phyloP scores from a whole-genome alignment of 169 alveolate genomes.

The Plasmodium malariae region DNA sequence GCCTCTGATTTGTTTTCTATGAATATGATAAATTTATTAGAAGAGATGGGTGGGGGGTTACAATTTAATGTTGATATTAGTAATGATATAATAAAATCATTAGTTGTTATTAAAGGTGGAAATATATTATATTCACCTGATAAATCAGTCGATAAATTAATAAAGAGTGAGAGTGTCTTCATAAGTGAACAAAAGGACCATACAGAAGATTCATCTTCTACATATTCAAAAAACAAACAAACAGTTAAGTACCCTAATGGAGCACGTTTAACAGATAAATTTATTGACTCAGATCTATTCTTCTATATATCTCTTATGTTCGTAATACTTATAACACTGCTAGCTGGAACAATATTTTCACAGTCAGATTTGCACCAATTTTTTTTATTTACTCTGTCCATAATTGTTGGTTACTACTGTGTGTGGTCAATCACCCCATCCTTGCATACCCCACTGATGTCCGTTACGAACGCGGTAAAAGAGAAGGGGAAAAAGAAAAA shows the following conservation, averaged over 20 bases:
- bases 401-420: constrained; percentile 90
- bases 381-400: constrained; percentile 78
- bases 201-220: constrained; percentile 69
- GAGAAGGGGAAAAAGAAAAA: neutral
- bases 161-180: constrained; percentile 69
- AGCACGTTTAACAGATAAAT: constrained; percentile 29
- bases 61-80: constrained; percentile 82
- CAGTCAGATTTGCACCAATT: constrained; percentile 67
- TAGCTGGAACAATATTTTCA: constrained; percentile 42
- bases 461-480: constrained; percentile 93
- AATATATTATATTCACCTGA: constrained; percentile 78
- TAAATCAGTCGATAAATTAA: constrained; percentile 21
- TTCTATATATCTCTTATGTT: constrained; percentile 38
- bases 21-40: constrained; percentile 88
- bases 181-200: constrained; percentile 22
- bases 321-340: constrained; percentile 22
- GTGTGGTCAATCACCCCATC: constrained; percentile 95
- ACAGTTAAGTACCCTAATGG: constrained; percentile 74
- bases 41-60: constrained; percentile 86
- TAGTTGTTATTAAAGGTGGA: constrained; percentile 83
- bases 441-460: constrained; percentile 93
- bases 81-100: constrained; percentile 82
- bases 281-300: constrained; percentile 60
- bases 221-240: too few relatives aligned
- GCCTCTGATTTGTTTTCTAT: constrained; percentile 89